Evolutionary conservation across 306 rosid genomes (phyloP), one percentile per base, ranked within the genome.

Genomic region (Dryas drummondii): DNA sequence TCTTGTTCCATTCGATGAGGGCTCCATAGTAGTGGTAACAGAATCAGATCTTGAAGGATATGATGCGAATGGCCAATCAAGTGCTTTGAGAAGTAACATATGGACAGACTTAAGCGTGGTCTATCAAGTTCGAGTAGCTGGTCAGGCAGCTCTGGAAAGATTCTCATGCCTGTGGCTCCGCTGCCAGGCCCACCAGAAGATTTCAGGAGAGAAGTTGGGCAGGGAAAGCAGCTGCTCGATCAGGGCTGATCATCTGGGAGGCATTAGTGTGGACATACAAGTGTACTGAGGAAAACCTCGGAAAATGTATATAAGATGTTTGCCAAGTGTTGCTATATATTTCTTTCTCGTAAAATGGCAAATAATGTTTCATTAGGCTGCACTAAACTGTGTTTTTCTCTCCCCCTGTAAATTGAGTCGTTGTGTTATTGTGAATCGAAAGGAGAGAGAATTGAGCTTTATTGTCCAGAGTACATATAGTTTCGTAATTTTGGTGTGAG

Each of bases 151-250:
- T 55, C 73, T 92, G 72, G 84, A 90, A 48, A 86, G 98, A 82
- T 82, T 96, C 58, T 96, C 99, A 11, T 96, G 98, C 82, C 71
- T 90, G n/a, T 96, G 97, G 98, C 76, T 96, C 17, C 88, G 90
- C 17, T 89, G 79, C 77, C 83, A 88, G 45, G 66, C 87, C 0
- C 82, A 76, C 66, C 82, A 81, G 86, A 78, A 84, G 79, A 86
- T 84, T 40, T 71, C 96, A 47, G 59, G 83, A 1, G 88, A 84
- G 73, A 81, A 87, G 56, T 58, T 83, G 62, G 77, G 76, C 76
- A 77, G 85, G 68, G 91, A 85, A 47, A 84, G 75, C 44, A 79
- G 88, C 84, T 89, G 89, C 88, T 85, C 93, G 2, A 72, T 89
- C 69, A 80, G 84, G 37, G 76, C 83, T 59, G 84, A 78, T 79